Conservation (phyloP, 768 basidiomycete species). For the Dendrothele bispora region DNA sequence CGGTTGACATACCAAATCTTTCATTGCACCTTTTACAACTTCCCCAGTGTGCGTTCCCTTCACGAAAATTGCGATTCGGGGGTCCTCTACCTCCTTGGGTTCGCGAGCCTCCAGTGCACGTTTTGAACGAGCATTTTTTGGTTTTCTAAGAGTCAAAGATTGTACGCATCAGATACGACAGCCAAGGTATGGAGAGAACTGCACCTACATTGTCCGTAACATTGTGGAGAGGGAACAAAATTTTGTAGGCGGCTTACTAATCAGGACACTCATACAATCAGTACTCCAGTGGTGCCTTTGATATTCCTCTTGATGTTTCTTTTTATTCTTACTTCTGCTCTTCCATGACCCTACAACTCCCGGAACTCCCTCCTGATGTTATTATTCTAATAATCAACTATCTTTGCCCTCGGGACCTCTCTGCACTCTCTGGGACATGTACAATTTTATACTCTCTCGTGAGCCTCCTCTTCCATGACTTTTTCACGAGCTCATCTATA, state of each 20-base stretch:
- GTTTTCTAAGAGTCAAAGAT: slow-evolving; percentile 57
- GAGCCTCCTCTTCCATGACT: slow-evolving; percentile 16
- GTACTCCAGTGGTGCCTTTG: no score
- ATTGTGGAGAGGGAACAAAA: no score
- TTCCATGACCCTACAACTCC: no score
- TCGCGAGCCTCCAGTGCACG: slow-evolving; percentile 83
- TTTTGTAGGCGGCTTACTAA: no score
- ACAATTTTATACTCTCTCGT: slow-evolving; percentile 43
- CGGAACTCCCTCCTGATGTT: slow-evolving; percentile 52
- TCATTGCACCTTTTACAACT: slow-evolving; percentile 76
- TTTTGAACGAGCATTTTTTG: slow-evolving; percentile 95
- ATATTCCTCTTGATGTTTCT: no score
- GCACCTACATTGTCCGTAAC: slow-evolving; percentile 11
- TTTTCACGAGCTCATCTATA: slow-evolving; percentile 2
- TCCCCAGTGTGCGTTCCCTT: slow-evolving; percentile 86
- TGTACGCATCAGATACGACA: background rate
- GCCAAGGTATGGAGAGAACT: background rate
- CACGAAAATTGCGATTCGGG: slow-evolving; percentile 87
- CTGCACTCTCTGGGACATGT: slow-evolving; percentile 40
- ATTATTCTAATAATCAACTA: slow-evolving; percentile 51
- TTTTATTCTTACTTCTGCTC: no score
- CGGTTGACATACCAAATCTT: slow-evolving; percentile 80
- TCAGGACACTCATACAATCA: no score
- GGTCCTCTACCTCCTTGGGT: slow-evolving; percentile 88
- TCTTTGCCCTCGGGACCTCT: slow-evolving; percentile 44